Base-by-base conservation (phyloP, 225 moss, liverwort and hornwort genomes). In the Rhytidiadelphus loreus region DNA sequence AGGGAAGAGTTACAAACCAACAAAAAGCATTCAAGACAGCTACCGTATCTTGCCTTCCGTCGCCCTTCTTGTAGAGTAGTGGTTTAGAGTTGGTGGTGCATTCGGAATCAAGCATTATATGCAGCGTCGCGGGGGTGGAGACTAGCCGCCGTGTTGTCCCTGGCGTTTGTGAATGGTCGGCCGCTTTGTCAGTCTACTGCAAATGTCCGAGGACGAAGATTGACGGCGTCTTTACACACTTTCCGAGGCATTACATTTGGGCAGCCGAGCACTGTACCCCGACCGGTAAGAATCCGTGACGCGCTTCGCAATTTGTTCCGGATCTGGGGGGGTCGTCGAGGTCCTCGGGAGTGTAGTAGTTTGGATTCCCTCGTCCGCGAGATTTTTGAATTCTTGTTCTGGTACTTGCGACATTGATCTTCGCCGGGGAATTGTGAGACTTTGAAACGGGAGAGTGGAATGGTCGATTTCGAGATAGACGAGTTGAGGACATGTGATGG, bases 151-250 rank as follows among this genome's bases (percentile, higher is more conserved):
- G 39, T 21, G 66, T 82, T 39, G 75, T 53, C 16, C 18, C 57
- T 79, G 72, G 71, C 43, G 86, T 66, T 52, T 80, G 83, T 78
- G 92, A 86, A 85, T 88, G 91, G 84, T 91, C 50, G 30, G 33
- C 21, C 28, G 68, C 60, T 35, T 60, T 43, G 56, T 16, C 26
- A 88, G 59, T 73, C 10, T 26, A 52, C 70, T 63, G 86, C 83
- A 57, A 89, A 91, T 91, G 93, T 88, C 70, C 76, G 91, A 77
- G 70, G 87, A 83, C 87, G 89, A 65, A 83, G 74, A 83, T 86
- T 92, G 89, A 92, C 77, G 87, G 82, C 55, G 76, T 60, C 39
- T 59, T 43, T 16, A 8, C 21, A n/a, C 30, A 52, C 61, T 61
- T 46, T 69, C 8, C 39, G 50, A 60, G 77, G 74, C 83, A 58